Percentiles rank a stretch among this genome's conserved stretches.
Conservation (phyloP, 2,329 filamentous ascomycete species). For the Endothia cerciana region DNA sequence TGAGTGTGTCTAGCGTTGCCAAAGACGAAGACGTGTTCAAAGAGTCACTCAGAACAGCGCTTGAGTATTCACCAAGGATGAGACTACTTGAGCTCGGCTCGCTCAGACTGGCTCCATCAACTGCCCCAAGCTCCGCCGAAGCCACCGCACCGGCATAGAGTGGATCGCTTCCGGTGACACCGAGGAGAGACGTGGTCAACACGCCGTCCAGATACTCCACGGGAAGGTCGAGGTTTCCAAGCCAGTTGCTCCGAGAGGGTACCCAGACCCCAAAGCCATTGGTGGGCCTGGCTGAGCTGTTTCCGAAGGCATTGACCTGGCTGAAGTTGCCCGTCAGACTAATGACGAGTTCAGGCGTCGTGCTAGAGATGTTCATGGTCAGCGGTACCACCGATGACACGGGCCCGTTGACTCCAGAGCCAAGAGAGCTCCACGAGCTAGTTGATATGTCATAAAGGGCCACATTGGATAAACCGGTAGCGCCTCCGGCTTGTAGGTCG, state of each 20-base stretch:
- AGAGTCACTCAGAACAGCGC: slow-evolving; percentile 54
- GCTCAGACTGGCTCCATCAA: slow-evolving; percentile 71
- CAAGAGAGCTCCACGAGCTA: slow-evolving; percentile 77
- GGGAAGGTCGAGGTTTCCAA: slow-evolving; percentile 73
- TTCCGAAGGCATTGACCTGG: slow-evolving; percentile 69
- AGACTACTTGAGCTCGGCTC: slow-evolving; percentile 14
- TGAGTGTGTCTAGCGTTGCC: slow-evolving; percentile 51
- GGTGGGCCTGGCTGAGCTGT: slow-evolving; percentile 63
- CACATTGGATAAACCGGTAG: slow-evolving; percentile 71
- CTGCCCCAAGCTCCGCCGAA: slow-evolving; percentile 73
- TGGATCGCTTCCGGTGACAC: slow-evolving; percentile 63
- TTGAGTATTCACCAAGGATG: slow-evolving; percentile 57
- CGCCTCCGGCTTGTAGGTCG: slow-evolving; percentile 65
- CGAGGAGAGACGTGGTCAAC: slow-evolving; percentile 70
- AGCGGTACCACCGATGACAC: slow-evolving; percentile 78
- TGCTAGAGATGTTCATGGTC: slow-evolving; percentile 74
- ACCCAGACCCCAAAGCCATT: slow-evolving; percentile 91
- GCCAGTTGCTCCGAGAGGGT: slow-evolving; percentile 81
- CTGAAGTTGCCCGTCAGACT: slow-evolving; percentile 81
- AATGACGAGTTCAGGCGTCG: slow-evolving; percentile 72
- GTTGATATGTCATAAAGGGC: slow-evolving; percentile 73
- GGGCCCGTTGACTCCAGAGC: slow-evolving; percentile 81
- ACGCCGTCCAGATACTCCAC: slow-evolving; percentile 72
- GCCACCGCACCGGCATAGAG: slow-evolving; percentile 84
- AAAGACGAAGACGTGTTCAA: slow-evolving; percentile 38